Evolutionary conservation across 495 filamentous ascomycete species (phyloP).

Genomic region (Podospora bellae-mahoneyi): DNA sequence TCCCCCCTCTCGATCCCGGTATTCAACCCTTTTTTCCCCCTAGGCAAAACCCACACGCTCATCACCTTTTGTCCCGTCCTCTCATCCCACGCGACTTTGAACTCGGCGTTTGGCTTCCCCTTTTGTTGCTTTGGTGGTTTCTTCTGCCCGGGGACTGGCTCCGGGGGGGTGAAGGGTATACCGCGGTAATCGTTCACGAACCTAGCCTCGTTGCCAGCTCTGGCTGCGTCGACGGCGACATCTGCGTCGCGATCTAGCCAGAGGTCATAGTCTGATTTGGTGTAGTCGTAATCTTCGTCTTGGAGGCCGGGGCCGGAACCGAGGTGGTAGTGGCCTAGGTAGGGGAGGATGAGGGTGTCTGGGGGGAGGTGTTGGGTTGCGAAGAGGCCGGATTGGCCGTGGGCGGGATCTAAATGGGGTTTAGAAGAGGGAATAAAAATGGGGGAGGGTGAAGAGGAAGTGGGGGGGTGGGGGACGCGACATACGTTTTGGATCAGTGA

Average conservation of each 20-base stretch:
- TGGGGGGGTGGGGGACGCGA: neutral
- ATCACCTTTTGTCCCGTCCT: constrained; percentile 50
- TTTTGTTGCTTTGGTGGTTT: neutral
- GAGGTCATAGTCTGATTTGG: constrained; percentile 63
- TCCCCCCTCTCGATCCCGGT: constrained; percentile 29
- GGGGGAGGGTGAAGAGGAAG: no score
- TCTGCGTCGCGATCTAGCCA: constrained; percentile 55
- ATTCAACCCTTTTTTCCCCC: constrained; percentile 46
- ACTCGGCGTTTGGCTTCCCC: constrained; percentile 57
- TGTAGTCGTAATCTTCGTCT: constrained; percentile 36
- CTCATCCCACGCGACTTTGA: constrained; percentile 52
- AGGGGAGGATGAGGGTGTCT: constrained; percentile 58
- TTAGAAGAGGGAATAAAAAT: neutral
- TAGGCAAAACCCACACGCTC: constrained; percentile 59
- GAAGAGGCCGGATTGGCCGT: constrained; percentile 64
- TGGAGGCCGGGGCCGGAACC: constrained; percentile 22
- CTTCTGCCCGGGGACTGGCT: no score
- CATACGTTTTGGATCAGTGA: constrained; percentile 40
- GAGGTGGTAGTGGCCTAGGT: constrained; percentile 59
- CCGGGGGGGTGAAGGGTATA: constrained; percentile 31
- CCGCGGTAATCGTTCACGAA: constrained; percentile 76
- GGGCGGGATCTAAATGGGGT: constrained; percentile 51
- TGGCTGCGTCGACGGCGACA: constrained; percentile 61
- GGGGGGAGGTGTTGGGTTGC: constrained; percentile 55
- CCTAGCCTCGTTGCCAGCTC: constrained; percentile 63